These are phyloP conservation scores for Wickerhamomyces subpelliculosus DNA, from an alignment of 805 yeast genomes.

Conservation along the genomic window DNA sequence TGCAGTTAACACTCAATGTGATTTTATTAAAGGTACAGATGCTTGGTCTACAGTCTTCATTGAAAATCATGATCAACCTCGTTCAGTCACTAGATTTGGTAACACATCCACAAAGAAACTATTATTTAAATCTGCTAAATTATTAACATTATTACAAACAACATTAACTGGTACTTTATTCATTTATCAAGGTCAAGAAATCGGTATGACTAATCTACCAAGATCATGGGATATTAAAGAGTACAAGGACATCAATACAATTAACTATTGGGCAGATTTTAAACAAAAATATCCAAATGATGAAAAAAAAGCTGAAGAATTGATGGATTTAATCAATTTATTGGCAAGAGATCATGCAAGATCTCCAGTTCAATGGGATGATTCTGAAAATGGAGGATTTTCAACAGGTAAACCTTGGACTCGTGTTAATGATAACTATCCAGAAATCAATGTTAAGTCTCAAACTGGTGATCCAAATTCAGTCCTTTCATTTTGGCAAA, in stretches of 20 bases:
- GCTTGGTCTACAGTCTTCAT: slow-evolving; percentile 51
- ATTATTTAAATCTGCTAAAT: slow-evolving; percentile 38
- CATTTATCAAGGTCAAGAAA: slow-evolving; percentile 57
- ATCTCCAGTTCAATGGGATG: slow-evolving; percentile 52
- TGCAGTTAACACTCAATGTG: slow-evolving; percentile 28
- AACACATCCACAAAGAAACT: slow-evolving; percentile 27
- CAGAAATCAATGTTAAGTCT: slow-evolving; percentile 39
- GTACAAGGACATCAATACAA: slow-evolving; percentile 43
- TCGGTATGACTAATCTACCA: slow-evolving; percentile 44
- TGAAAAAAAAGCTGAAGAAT: slow-evolving; percentile 21
- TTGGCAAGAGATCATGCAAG: slow-evolving; percentile 47
- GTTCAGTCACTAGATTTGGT: slow-evolving; percentile 47
- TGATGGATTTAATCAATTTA: slow-evolving; percentile 29
- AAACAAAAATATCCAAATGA: slow-evolving; percentile 19
- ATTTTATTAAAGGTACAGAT: slow-evolving; percentile 40
- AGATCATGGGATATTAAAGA: slow-evolving; percentile 39
- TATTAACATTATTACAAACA: slow-evolving; percentile 37
- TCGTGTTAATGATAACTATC: slow-evolving; percentile 42
- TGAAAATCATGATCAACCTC: slow-evolving; percentile 56
- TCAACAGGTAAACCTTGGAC: slow-evolving; percentile 47
- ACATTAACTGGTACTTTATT: slow-evolving; percentile 48
- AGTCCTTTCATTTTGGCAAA: slow-evolving; percentile 38
- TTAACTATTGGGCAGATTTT: slow-evolving; percentile 33
- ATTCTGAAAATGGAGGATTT: slow-evolving; percentile 38
- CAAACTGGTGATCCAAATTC: slow-evolving; percentile 41